phyloP scores from a whole-genome alignment of 2,329 filamentous ascomycete species.

The Trichoderma cornu-damae region DNA sequence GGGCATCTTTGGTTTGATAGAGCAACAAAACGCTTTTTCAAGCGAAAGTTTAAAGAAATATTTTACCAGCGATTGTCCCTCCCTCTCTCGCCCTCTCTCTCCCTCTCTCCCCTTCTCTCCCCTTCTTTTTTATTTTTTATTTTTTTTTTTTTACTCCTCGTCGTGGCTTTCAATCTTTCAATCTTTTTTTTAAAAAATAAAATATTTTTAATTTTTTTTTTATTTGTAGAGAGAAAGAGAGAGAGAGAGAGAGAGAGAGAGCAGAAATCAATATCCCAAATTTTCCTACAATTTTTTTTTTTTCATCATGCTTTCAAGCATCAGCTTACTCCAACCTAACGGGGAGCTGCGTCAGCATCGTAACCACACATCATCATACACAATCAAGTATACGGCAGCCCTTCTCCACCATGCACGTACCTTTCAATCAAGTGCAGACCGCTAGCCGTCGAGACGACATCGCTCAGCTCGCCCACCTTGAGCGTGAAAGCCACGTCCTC shows the following conservation, averaged over 20 bases:
- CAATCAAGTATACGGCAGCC: not conserved
- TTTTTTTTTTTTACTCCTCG: no score
- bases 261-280: no score
- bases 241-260: no score
- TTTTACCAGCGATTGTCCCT: not conserved
- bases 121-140: not conserved
- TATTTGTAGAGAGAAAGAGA: no score
- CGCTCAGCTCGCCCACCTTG: slow-evolving; percentile 78
- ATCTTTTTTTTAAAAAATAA: no score
- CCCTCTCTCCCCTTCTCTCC: not conserved
- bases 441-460: slow-evolving; percentile 84
- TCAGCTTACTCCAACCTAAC: not conserved
- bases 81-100: not conserved
- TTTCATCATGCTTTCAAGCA: not conserved
- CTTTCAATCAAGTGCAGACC: slow-evolving; percentile 94
- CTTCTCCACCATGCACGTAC: no score
- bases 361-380: not conserved
- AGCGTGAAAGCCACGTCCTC: slow-evolving; percentile 93
- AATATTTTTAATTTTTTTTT: no score
- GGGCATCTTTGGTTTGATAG: not conserved
- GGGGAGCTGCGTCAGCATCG: not conserved
- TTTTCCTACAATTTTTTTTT: no score
- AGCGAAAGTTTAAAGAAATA: not conserved
- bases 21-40: not conserved
- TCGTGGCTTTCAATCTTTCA: no score